Percentiles rank a stretch among this genome's conserved stretches.
phyloP scores from a whole-genome alignment of 768 basidiomycete genomes.

The Boletus eberwhitei region DNA sequence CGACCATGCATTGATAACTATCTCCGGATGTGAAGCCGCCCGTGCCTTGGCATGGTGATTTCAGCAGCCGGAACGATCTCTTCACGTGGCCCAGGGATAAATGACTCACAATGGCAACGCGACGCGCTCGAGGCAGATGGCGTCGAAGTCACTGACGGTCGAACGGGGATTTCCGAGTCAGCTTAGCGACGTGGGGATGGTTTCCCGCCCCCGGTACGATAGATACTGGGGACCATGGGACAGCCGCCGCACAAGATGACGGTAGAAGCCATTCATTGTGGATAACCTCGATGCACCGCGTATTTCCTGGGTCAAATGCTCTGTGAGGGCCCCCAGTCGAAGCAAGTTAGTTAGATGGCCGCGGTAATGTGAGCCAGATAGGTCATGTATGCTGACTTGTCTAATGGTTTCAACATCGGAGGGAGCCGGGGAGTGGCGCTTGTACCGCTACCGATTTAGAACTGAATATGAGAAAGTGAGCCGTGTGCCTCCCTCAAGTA shows the following conservation, averaged over 20 bases:
- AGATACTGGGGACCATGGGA: constrained; percentile 12
- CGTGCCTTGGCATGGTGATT: constrained; percentile 81
- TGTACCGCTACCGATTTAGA: no score
- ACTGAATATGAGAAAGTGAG: no score
- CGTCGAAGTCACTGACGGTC: constrained; percentile 62
- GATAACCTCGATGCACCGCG: neutral
- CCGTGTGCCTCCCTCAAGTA: neutral
- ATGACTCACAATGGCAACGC: constrained; percentile 71
- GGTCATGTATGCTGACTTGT: neutral
- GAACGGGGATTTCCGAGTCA: constrained; percentile 58
- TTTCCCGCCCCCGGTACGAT: constrained; percentile 45
- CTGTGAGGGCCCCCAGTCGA: neutral
- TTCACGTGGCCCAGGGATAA: constrained; percentile 79
- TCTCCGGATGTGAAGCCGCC: constrained; percentile 56
- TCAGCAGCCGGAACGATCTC: constrained; percentile 70
- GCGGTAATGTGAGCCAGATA: neutral
- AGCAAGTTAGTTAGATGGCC: neutral
- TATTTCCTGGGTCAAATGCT: neutral
- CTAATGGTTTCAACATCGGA: no score
- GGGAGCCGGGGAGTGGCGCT: no score
- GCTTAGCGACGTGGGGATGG: constrained; percentile 62
- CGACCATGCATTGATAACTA: constrained; percentile 45
- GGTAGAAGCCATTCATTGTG: neutral
- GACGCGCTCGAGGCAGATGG: constrained; percentile 79
- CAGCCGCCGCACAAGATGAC: neutral